Evolutionary conservation across 2,329 filamentous ascomycete species (phyloP), one percentile per base, ranked within the genome.

Genomic region (Cercospora sp.): DNA sequence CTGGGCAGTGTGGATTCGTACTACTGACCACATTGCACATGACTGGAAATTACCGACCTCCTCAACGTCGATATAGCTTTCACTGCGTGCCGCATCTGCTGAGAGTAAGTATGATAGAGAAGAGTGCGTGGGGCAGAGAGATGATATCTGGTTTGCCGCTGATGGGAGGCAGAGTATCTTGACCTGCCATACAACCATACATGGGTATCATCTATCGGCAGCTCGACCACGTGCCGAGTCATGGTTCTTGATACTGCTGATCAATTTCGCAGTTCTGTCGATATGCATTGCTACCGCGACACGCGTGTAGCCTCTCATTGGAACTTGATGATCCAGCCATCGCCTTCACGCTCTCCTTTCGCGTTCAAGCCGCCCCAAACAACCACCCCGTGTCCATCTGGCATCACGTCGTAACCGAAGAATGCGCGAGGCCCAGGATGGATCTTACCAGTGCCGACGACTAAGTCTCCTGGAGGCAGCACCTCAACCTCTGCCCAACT

Each of bases 351-450:
- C 68, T 81, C 78, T 0, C 81, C 80, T 64, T 79, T 81, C 0
- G 81, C 80, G 73, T 82, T 78, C 16, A 80, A 68, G 2, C 82
- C 82, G 51, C 81, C 81, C 80, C 80, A 83, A 13, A 83, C 73
- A 3, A 82, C 75, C 7, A 82, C 72, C 13, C 73, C 77, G 33
- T 74, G 75, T 23, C 77, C 78, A 36, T 79, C 78, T 70, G 79
- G 75, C 74, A 73, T 69, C 1, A 77, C 72, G 70, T 81, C 80
- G n/a, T 77, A 78, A 2, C 78, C 81, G 63, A 82, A 83, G 40
- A 75, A 79, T 2, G 78, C 80, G 63, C 81, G 70, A 9, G 81
- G 81, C 1, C 81, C 81, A 0, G 82, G 82, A 72, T 83, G 81
- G 5, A 82, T 74, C 65, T 82, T 83, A 4, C 80, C 81, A 33